Evolutionary conservation across 805 yeast species (phyloP).

Genomic region (Metschnikowia cubensis): DNA sequence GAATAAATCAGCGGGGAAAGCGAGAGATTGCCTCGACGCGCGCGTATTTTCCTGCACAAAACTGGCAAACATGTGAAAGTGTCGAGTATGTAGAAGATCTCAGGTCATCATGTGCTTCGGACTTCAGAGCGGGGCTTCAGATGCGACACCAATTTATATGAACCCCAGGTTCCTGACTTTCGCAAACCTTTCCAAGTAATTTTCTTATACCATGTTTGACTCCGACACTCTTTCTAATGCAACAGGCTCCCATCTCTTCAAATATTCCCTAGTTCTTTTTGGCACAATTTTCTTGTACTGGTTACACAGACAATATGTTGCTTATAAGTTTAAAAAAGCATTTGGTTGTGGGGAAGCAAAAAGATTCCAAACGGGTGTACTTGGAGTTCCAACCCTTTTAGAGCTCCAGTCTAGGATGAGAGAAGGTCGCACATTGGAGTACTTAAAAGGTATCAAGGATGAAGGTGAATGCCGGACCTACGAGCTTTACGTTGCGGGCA

Average conservation of each 20-base stretch:
- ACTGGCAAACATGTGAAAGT: not conserved
- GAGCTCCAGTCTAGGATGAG: constrained; percentile 8
- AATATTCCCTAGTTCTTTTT: constrained; percentile 12
- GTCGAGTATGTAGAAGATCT: not conserved
- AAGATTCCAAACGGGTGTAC: constrained; percentile 2
- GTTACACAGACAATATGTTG: constrained; percentile 11
- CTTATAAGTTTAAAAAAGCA: constrained; percentile 10
- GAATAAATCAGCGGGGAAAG: constrained; percentile 2
- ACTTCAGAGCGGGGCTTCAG: not conserved
- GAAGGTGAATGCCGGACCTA: constrained; percentile 1
- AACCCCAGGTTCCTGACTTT: not conserved
- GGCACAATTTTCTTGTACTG: constrained; percentile 9
- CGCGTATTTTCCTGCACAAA: constrained; percentile 2
- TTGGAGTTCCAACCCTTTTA: constrained; percentile 10
- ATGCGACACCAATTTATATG: not conserved
- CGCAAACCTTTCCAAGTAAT: not conserved
- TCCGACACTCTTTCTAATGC: not conserved
- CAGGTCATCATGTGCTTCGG: constrained; percentile 2
- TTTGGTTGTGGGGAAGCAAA: constrained; percentile 12
- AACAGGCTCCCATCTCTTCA: not conserved
- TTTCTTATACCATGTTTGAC: not conserved
- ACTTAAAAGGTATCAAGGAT: not conserved
- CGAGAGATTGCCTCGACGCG: not conserved
- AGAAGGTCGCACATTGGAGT: constrained; percentile 14
- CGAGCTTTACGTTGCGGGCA: constrained; percentile 18